These are phyloP conservation scores for Theobroma cacao DNA, from an alignment of 345 rosid species.

Conservation along the genomic window DNA sequence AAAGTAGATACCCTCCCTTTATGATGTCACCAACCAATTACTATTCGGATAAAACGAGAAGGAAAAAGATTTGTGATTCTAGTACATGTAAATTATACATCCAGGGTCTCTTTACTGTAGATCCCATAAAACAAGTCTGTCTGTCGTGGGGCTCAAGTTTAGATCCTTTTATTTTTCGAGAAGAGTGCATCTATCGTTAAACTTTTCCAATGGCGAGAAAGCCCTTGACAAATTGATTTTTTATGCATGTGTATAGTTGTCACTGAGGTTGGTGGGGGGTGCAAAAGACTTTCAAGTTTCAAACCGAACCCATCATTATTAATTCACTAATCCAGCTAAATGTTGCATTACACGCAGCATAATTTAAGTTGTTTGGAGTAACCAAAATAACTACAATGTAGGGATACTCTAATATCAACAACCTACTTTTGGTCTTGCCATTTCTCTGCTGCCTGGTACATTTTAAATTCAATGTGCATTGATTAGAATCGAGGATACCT, in stretches of 20 bases:
- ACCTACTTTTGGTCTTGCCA: background rate
- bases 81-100: too few species aligned
- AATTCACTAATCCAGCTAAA: constrained; percentile 13
- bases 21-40: too few species aligned
- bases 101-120: too few species aligned
- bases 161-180: too few species aligned
- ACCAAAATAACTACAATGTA: constrained; percentile 3
- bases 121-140: background rate
- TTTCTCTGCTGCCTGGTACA: background rate
- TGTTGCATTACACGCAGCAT: background rate
- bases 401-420: background rate
- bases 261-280: background rate
- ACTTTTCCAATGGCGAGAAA: too few species aligned
- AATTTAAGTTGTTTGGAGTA: background rate
- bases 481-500: background rate
- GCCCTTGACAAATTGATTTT: too few species aligned
- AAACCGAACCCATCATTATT: constrained; percentile 12
- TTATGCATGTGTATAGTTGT: too few species aligned
- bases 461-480: constrained; percentile 8
- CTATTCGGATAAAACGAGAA: too few species aligned
- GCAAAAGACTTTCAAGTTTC: background rate
- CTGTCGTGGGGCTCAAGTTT: background rate
- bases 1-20: too few species aligned
- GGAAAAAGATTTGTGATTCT: too few species aligned
- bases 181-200: too few species aligned